Percentiles rank a stretch among this genome's conserved stretches.
phyloP scores from a whole-genome alignment of 768 basidiomycete genomes.

The Paxillus rubicundulus region DNA sequence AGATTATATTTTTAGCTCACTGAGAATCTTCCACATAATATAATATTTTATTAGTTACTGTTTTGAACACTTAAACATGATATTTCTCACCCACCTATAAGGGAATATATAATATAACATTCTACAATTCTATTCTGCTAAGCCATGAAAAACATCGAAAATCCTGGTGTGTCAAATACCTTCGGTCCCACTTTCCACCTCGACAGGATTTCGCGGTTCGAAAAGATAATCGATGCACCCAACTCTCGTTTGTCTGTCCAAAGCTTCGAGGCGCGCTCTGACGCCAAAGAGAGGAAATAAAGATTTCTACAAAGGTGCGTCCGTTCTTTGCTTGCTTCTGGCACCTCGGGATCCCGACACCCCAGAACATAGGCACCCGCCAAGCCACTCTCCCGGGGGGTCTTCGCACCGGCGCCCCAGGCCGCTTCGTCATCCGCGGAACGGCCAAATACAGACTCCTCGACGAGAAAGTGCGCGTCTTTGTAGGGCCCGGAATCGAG shows the following conservation, averaged over 20 bases:
- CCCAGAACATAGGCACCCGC: conserved; percentile 57
- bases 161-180: no score
- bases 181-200: no score
- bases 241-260: conserved; percentile 66
- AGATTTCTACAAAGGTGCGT: conserved; percentile 93
- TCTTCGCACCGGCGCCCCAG: conserved; percentile 84
- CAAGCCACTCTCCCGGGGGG: conserved; percentile 83
- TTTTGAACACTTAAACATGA: no score
- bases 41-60: no score
- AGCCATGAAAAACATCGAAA: no score
- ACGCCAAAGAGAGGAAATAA: conserved; percentile 91
- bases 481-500: conserved; percentile 73
- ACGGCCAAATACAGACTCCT: conserved; percentile 78
- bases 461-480: conserved; percentile 81
- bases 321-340: not conserved
- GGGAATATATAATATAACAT: no score
- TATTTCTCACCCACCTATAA: no score
- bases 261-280: conserved; percentile 80
- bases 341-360: not conserved
- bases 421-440: conserved; percentile 75
- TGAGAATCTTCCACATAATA: no score
- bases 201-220: no score
- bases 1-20: no score
- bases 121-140: no score
- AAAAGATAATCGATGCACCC: conserved; percentile 52